phyloP scores from a whole-genome alignment of 208 protist genomes.

The Leishmania aethiopica region DNA sequence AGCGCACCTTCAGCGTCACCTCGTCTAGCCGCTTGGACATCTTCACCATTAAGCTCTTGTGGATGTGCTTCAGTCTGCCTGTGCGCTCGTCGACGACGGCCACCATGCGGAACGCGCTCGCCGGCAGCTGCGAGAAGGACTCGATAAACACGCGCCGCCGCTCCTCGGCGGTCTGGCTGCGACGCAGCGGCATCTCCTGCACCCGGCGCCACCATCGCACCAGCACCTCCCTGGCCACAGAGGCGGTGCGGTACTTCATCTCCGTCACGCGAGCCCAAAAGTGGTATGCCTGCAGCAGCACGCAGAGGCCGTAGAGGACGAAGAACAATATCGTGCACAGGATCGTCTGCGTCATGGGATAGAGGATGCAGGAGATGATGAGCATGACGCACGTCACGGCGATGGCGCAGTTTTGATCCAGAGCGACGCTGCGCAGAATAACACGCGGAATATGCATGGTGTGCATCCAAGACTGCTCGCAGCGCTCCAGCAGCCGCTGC shows the following conservation, averaged over 20 bases:
- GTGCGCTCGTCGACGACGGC: conserved; percentile 68
- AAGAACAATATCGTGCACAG: conserved; percentile 67
- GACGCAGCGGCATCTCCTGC: conserved; percentile 41
- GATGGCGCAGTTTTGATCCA: conserved; percentile 65
- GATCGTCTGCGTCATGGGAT: conserved; percentile 49
- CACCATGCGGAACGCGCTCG: conserved; percentile 79
- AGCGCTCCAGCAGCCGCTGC: conserved; percentile 48
- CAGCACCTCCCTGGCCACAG: conserved; percentile 66
- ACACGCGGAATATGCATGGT: conserved; percentile 49
- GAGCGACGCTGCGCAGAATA: conserved; percentile 46
- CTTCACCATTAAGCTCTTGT: conserved; percentile 78
- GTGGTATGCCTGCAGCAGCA: conserved; percentile 67
- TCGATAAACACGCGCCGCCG: conserved; percentile 65
- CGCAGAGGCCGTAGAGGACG: conserved; percentile 62
- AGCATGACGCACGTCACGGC: conserved; percentile 72
- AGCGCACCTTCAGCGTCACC: conserved; percentile 51
- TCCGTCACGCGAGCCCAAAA: conserved; percentile 82
- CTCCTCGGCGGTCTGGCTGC: conserved; percentile 57
- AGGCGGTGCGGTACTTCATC: conserved; percentile 64
- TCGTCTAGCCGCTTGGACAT: conserved; percentile 69
- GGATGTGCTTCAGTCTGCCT: conserved; percentile 71
- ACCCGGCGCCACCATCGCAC: conserved; percentile 61
- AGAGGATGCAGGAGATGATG: conserved; percentile 57
- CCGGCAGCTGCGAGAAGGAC: conserved; percentile 63
- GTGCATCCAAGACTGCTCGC: conserved; percentile 36